Evolutionary conservation across 2,329 filamentous ascomycete species (phyloP).

Genomic region (Elsinoe arachidis): DNA sequence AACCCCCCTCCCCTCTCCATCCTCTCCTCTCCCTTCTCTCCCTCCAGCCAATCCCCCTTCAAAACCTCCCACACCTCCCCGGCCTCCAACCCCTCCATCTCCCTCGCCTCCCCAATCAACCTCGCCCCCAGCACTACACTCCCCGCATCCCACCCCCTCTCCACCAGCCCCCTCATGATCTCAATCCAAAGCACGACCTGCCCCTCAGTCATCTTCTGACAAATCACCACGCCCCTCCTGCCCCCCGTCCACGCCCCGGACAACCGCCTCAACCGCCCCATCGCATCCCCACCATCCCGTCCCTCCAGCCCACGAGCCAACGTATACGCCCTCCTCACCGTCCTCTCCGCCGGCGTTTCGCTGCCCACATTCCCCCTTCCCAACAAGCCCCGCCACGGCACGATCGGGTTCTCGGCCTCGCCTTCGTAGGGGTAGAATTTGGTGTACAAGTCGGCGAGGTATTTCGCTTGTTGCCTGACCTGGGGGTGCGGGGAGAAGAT

Average conservation of each 20-base stretch:
- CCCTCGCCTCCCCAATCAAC: constrained; percentile 17
- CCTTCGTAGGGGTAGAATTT: constrained; percentile 14
- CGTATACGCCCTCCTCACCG: not conserved
- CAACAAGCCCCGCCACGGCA: not conserved
- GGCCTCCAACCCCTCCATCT: not conserved
- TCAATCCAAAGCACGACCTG: not conserved
- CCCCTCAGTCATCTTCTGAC: not conserved
- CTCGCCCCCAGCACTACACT: constrained; percentile 14
- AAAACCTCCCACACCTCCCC: not conserved
- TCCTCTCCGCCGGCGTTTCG: not conserved
- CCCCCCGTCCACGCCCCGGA: not conserved
- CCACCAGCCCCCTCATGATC: not conserved
- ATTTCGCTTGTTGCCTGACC: constrained; percentile 18
- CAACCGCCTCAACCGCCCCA: constrained; percentile 14
- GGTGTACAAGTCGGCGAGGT: constrained; percentile 22
- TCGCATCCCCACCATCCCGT: constrained; percentile 15
- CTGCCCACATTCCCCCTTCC: constrained; percentile 12
- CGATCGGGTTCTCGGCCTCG: not conserved
- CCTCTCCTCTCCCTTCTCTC: not conserved
- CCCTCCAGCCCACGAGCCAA: constrained; percentile 13
- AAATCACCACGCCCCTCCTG: not conserved
- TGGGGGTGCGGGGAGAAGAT: constrained; percentile 32
- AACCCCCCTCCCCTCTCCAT: not conserved
- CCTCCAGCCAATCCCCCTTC: not conserved
- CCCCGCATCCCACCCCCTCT: constrained; percentile 1